Conservation (phyloP, 2,329 filamentous ascomycete genomes). For the Penicillium sp. region DNA sequence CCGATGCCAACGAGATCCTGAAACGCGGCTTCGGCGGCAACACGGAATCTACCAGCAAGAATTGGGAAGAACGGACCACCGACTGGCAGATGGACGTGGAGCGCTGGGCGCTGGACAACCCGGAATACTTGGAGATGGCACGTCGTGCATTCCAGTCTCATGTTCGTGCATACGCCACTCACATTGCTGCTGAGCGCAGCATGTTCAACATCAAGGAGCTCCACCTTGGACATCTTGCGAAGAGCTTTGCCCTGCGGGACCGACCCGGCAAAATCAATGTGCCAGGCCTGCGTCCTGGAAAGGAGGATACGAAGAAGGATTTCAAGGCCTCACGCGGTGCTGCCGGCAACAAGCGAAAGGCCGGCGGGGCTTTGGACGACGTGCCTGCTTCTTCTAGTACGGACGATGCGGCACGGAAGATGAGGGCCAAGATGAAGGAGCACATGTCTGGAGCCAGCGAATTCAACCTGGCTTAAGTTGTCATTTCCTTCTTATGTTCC, state of each 20-base stretch:
- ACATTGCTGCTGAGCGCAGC: slow-evolving; percentile 73
- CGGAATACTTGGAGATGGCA: slow-evolving; percentile 69
- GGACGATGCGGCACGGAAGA: slow-evolving; percentile 48
- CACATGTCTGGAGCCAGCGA: slow-evolving; percentile 50
- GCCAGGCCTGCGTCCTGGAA: slow-evolving; percentile 46
- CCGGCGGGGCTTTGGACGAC: slow-evolving; percentile 25
- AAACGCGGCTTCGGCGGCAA: slow-evolving; percentile 57
- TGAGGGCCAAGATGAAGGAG: slow-evolving; percentile 50
- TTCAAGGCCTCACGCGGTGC: slow-evolving; percentile 41
- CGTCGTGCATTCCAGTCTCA: slow-evolving; percentile 85
- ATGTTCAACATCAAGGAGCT: slow-evolving; percentile 90
- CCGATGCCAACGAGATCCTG: slow-evolving; percentile 60
- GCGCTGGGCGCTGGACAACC: slow-evolving; percentile 58
- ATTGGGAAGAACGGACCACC: slow-evolving; percentile 62
- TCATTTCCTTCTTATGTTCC: slow-evolving; percentile 3
- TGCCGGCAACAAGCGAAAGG: slow-evolving; percentile 36
- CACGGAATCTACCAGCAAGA: slow-evolving; percentile 39
- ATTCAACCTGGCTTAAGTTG: slow-evolving; percentile 51
- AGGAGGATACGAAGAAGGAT: slow-evolving; percentile 44
- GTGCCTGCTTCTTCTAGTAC: slow-evolving; percentile 32
- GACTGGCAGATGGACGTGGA: slow-evolving; percentile 62
- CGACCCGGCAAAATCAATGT: slow-evolving; percentile 71
- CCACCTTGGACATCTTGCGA: slow-evolving; percentile 87
- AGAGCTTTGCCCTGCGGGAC: slow-evolving; percentile 86
- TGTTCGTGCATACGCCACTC: slow-evolving; percentile 89